A percentile compares a stretch with the other conserved stretches of the same genome.
Conservation (phyloP, 352 stramenopile species). For the Pseudoperonospora humuli region DNA sequence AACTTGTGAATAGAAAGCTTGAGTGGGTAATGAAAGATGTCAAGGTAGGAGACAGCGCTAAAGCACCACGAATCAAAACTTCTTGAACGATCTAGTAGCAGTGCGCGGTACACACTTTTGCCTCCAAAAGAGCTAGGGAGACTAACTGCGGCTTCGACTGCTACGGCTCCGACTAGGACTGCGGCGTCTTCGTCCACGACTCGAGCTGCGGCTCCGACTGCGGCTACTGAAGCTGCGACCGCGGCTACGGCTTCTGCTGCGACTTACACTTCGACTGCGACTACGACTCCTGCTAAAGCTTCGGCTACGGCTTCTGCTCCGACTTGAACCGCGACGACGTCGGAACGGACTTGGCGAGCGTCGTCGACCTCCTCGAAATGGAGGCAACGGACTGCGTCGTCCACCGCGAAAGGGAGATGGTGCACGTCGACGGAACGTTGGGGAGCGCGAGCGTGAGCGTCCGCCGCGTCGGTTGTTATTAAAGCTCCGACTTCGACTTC, state of each 20-base stretch:
- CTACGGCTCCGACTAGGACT: constrained; percentile 23
- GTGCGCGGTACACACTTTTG: neutral
- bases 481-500: constrained; percentile 38
- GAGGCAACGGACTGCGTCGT: constrained; percentile 13
- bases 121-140: neutral
- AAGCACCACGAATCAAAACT: no score
- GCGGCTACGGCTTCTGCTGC: constrained; percentile 12
- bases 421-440: constrained; percentile 30
- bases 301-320: constrained; percentile 21
- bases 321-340: constrained; percentile 23
- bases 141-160: constrained; percentile 21
- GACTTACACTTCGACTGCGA: constrained; percentile 22
- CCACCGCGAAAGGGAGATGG: constrained; percentile 33
- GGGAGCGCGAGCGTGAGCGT: constrained; percentile 34
- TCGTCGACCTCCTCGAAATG: constrained; percentile 19
- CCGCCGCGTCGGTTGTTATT: constrained; percentile 15
- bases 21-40: constrained; percentile 7
- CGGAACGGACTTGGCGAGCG: constrained; percentile 30
- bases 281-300: constrained; percentile 23
- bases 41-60: constrained; percentile 16
- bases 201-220: constrained; percentile 26
- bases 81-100: neutral
- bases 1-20: constrained; percentile 14
- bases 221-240: constrained; percentile 30
- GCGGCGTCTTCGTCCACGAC: constrained; percentile 17